phyloP scores from a whole-genome alignment of 176 grass and related monocot genomes.

The Tillandsia leiboldiana region DNA sequence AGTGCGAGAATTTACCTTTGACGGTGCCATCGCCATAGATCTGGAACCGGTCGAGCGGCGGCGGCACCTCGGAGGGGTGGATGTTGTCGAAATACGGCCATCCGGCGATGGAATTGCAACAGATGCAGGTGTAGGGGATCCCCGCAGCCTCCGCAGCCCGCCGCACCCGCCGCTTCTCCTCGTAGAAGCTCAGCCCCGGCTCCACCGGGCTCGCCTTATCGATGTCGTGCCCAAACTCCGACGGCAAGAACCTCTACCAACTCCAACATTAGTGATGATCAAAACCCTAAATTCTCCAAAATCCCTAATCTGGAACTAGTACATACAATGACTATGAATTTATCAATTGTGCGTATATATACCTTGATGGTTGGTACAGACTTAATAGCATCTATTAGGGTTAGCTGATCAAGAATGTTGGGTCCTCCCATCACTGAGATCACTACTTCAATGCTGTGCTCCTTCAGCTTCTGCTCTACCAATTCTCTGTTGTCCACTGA shows the following conservation, averaged over 20 bases:
- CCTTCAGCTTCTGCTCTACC: constrained; percentile 33
- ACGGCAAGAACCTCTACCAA: constrained; percentile 54
- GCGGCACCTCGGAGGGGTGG: constrained; percentile 51
- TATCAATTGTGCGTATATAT: neutral
- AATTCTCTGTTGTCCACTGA: constrained; percentile 18
- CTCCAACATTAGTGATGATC: neutral
- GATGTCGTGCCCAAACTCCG: constrained; percentile 78
- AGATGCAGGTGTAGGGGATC: constrained; percentile 61
- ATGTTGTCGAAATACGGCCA: constrained; percentile 71
- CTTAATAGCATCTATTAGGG: constrained; percentile 41
- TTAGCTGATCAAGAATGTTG: constrained; percentile 54
- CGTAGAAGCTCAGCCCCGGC: constrained; percentile 43
- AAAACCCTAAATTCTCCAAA: neutral
- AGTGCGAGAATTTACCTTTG: constrained; percentile 22
- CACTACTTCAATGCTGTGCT: constrained; percentile 42
- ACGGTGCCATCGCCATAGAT: constrained; percentile 66
- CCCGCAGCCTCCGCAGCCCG: constrained; percentile 45
- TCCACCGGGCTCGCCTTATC: constrained; percentile 65
- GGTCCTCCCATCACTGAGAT: constrained; percentile 58
- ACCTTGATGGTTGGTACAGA: constrained; percentile 47
- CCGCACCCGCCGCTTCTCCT: constrained; percentile 43
- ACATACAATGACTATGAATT: neutral
- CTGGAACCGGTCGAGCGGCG: constrained; percentile 60
- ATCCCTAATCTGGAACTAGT: neutral
- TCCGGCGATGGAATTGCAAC: constrained; percentile 75